These are phyloP conservation scores for Ascochyta viciae-villosae DNA, from an alignment of 2,329 filamentous ascomycete genomes.

Conservation along the genomic window DNA sequence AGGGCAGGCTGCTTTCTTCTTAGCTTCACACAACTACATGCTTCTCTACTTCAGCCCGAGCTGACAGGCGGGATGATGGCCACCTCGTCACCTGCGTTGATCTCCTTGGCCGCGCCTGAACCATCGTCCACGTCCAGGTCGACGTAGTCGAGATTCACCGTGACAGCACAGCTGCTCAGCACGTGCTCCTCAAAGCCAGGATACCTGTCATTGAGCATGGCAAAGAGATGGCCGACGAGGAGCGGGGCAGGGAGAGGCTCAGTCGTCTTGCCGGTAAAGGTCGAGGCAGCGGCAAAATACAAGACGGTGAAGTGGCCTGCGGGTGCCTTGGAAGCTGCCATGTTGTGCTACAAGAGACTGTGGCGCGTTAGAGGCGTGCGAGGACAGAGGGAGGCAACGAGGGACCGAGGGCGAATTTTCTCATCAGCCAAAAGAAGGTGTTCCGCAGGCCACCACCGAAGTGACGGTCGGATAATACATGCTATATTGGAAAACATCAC, in stretches of 20 bases:
- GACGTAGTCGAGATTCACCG: conserved; percentile 82
- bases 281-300: conserved; percentile 80
- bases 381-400: not conserved
- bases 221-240: conserved; percentile 67
- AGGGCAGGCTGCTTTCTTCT: not conserved
- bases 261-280: conserved; percentile 71
- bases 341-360: conserved; percentile 25
- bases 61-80: conserved; percentile 89
- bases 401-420: conserved; percentile 11
- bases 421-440: conserved; percentile 41
- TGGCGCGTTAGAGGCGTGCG: conserved; percentile 22
- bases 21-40: not conserved
- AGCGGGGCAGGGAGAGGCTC: conserved; percentile 74
- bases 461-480: conserved; percentile 58
- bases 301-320: conserved; percentile 77
- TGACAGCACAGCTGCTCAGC: conserved; percentile 75
- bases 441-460: conserved; percentile 42
- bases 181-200: conserved; percentile 73
- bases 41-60: conserved; percentile 68
- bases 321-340: conserved; percentile 58
- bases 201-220: conserved; percentile 72
- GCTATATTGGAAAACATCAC: conserved; percentile 53
- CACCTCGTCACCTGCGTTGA: conserved; percentile 80
- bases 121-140: conserved; percentile 65
- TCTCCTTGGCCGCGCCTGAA: conserved; percentile 56